phyloP scores from a whole-genome alignment of 345 rosid species.

The Cardamine chenopodiifolia region DNA sequence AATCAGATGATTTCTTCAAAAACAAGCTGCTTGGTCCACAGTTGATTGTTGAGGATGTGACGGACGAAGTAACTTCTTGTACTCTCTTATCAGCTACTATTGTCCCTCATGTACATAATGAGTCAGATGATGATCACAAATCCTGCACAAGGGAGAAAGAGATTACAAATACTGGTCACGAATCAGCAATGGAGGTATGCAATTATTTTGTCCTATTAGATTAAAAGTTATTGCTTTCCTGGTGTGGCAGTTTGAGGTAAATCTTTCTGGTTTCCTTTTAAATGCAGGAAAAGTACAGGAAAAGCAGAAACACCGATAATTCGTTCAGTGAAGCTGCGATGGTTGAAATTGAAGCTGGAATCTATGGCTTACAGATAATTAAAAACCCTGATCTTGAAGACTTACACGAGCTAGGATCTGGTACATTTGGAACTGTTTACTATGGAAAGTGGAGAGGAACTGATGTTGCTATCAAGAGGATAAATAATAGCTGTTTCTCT shows the following conservation, averaged over 20 bases:
- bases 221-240: conserved; percentile 3
- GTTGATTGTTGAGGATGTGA: conserved; percentile 72
- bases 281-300: conserved; percentile 50
- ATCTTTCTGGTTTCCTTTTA: conserved; percentile 6
- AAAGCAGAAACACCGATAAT: conserved; percentile 46
- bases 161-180: conserved; percentile 40
- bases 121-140: conserved; percentile 44
- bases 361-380: conserved; percentile 87
- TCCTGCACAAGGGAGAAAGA: conserved; percentile 43
- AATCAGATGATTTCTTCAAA: conserved; percentile 34
- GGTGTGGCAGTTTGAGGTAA: conserved; percentile 15
- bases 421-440: conserved; percentile 91
- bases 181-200: conserved; percentile 56
- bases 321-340: conserved; percentile 60
- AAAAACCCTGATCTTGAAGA: conserved; percentile 84
- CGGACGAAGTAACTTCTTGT: conserved; percentile 47
- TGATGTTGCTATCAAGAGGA: conserved; percentile 91
- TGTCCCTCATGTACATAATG: conserved; percentile 51
- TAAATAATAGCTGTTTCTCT: conserved; percentile 78
- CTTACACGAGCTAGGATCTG: conserved; percentile 79
- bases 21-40: conserved; percentile 31
- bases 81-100: conserved; percentile 45
- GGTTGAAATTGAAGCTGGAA: conserved; percentile 75
- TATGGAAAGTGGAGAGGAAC: conserved; percentile 97
- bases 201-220: neutral